Base-by-base conservation (phyloP, 2,329 filamentous ascomycete species). In the Blastomyces emzantsi region DNA sequence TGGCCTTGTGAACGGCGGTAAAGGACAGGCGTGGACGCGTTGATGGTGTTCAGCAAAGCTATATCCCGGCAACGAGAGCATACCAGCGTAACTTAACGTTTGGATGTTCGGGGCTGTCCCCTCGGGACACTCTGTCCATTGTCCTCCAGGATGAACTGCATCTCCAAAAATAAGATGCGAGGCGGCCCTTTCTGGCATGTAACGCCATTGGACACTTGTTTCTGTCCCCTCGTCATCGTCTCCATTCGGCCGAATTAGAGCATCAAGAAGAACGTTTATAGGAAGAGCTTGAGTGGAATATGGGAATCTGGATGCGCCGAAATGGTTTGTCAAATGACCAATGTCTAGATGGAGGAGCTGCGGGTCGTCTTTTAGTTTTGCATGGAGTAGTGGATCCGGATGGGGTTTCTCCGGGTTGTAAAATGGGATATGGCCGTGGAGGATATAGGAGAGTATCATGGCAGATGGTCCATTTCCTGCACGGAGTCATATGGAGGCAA, bases 201-300 rank as follows among this genome's bases (percentile, higher is more conserved):
- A 73, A 1, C 76, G 74, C 84, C 84, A 87, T 67, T 80, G 75
- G 5, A 86, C 70, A 68, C 83, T 83, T 2, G 82, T 80, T 28
- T 73, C 75, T 19, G 78, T 71, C 47, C 75, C 78, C 15, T 80
- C 78, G 64, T 83, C 77, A 64, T 85, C 82, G 65, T 87, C 84
- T 11, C 82, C 81, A 66, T 84, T 81, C 6, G 84, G 84, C 3
- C 83, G 79, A 19, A 86, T 73, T 5, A 87, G 75, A 0, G 84
- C 85, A 67, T 86, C 84, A 8, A 86, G 75, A 22, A 87, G 76
- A 15, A 83, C 82, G 67, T 87, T 86, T 62, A 86, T 75, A 0
- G 83, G 83, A 2, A 86, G 76, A 2, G 84, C 83, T 67, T 86
- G 83, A 0, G 82, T 85, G 49, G 84, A 86, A 73, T 87, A 86